phyloP scores from a whole-genome alignment of 225 moss, liverwort and hornwort genomes.

The Sphagnum contortum region DNA sequence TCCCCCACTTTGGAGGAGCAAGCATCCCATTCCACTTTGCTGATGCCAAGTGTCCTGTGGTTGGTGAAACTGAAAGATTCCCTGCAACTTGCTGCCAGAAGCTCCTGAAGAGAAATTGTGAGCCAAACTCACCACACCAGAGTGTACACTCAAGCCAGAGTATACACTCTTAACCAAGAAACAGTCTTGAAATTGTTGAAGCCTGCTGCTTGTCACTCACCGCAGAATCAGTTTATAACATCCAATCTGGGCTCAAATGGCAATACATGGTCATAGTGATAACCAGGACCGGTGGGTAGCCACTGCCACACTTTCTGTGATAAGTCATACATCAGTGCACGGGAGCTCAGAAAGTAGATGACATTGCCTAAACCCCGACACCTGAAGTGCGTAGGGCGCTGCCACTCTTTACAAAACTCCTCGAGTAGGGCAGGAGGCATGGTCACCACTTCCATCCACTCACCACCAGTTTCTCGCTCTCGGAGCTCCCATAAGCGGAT shows the following conservation, averaged over 20 bases:
- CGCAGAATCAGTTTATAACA: constrained; percentile 22
- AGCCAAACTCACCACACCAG: too few relatives aligned
- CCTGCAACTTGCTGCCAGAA: too few relatives aligned
- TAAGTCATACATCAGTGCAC: constrained; percentile 57
- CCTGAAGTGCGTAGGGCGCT: constrained; percentile 47
- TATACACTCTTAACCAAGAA: too few relatives aligned
- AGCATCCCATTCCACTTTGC: too few relatives aligned
- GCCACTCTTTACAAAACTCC: constrained; percentile 60
- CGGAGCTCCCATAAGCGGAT: constrained; percentile 48
- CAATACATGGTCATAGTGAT: constrained; percentile 57
- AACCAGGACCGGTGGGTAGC: constrained; percentile 50
- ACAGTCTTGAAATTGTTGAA: too few relatives aligned
- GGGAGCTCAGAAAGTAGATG: constrained; percentile 49
- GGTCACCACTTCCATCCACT: constrained; percentile 48
- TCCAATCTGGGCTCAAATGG: constrained; percentile 56
- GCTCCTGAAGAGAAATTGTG: too few relatives aligned
- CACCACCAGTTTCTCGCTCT: constrained; percentile 42
- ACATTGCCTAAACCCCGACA: constrained; percentile 53
- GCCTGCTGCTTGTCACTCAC: too few relatives aligned
- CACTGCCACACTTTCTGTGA: constrained; percentile 62
- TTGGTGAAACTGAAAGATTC: too few relatives aligned
- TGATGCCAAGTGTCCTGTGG: too few relatives aligned
- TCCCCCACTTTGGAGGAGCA: too few relatives aligned
- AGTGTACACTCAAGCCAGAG: too few relatives aligned
- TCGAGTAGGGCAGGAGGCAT: constrained; percentile 59